These are phyloP conservation scores for Geotrichum histeridarum DNA, from an alignment of 1,139 yeast species.

Conservation along the genomic window DNA sequence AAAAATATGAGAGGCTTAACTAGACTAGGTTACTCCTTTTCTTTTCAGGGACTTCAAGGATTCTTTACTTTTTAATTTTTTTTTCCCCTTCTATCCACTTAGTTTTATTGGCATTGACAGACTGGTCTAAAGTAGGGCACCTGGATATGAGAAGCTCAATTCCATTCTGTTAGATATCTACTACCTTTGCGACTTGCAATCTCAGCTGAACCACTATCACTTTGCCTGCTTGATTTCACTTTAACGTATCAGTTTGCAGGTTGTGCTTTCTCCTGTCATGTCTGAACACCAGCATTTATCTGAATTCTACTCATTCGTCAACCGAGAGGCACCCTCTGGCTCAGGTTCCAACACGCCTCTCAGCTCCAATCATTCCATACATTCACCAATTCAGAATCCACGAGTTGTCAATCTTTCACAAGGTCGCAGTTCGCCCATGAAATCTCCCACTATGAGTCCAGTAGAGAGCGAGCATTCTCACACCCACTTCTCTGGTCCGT, in stretches of 20 bases:
- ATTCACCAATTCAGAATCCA: constrained; percentile 36
- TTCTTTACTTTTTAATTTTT: no score
- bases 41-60: no score
- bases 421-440: constrained; percentile 2
- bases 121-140: no score
- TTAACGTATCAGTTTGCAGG: not conserved
- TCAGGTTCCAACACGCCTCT: not conserved
- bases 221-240: no score
- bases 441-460: constrained; percentile 10
- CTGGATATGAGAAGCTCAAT: no score
- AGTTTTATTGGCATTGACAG: no score
- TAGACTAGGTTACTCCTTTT: no score
- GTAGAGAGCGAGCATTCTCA: constrained; percentile 19
- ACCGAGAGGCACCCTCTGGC: not conserved
- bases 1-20: no score
- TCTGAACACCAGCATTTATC: constrained; percentile 8
- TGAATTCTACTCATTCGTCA: constrained; percentile 11
- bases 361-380: constrained; percentile 25
- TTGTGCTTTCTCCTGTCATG: not conserved
- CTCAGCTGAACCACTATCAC: no score
- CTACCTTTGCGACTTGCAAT: no score
- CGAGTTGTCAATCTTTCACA: constrained; percentile 8
- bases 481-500: not conserved
- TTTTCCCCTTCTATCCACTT: no score
- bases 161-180: no score